phyloP scores from a whole-genome alignment of 768 basidiomycete genomes.

The Collybia sordida region DNA sequence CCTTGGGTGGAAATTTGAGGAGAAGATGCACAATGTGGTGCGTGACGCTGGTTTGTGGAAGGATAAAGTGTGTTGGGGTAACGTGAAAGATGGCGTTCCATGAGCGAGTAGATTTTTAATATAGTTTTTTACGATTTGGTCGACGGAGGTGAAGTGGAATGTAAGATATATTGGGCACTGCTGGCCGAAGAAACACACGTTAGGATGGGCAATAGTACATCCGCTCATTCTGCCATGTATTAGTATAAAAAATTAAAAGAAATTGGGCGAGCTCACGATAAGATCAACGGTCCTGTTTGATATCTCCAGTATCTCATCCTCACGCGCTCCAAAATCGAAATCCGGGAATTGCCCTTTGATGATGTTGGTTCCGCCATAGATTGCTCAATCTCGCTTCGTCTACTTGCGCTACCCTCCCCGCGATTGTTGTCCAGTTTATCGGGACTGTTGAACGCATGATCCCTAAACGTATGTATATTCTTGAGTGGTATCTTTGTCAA shows the following conservation, averaged over 20 bases:
- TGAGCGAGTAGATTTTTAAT: too few relatives aligned
- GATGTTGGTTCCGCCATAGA: constrained; percentile 24
- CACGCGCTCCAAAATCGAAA: constrained; percentile 67
- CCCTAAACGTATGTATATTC: constrained; percentile 22
- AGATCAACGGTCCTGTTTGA: constrained; percentile 58
- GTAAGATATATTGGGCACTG: constrained; percentile 12
- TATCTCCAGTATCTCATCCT: constrained; percentile 72
- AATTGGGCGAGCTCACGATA: constrained; percentile 14
- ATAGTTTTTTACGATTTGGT: constrained; percentile 27
- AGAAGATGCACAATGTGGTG: too few relatives aligned
- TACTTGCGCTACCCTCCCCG: constrained; percentile 62
- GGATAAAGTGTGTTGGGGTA: too few relatives aligned
- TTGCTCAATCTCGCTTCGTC: constrained; percentile 44
- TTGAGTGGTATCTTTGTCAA: too few relatives aligned
- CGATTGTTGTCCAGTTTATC: constrained; percentile 68
- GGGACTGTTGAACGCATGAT: constrained; percentile 77
- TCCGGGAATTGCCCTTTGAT: constrained; percentile 29
- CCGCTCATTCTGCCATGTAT: neutral
- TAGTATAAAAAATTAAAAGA: neutral
- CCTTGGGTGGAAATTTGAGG: too few relatives aligned
- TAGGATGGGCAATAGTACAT: constrained; percentile 13
- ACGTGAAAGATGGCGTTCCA: too few relatives aligned
- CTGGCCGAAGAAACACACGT: constrained; percentile 3
- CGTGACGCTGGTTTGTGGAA: too few relatives aligned
- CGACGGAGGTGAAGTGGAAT: constrained; percentile 59